Evolutionary conservation across 441 rosid genomes (phyloP), one percentile per base, ranked within the genome.

Genomic region (Adansonia gregorii): DNA sequence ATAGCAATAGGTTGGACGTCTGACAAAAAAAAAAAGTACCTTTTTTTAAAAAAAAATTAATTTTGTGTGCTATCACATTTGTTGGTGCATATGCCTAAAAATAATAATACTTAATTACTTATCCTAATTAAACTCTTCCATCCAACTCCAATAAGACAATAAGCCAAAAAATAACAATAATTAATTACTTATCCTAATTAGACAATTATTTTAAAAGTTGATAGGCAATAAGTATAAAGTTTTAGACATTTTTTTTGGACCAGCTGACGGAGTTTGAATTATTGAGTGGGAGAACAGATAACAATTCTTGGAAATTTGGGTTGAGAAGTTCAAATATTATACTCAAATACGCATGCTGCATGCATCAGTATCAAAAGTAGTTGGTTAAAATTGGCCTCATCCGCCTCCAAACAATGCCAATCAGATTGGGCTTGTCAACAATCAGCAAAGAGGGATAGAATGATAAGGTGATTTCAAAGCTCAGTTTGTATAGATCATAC

Each of bases 391-490:
- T 49, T 51, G 72, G 56, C 59, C 15, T 54, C 59, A 4, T 14
- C 56, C 5, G 71, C 82, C 66, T 43, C 52, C 43, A 43, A 8
- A 59, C 27, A 27, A n/a, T 73, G 76, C 9, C 64, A 31, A 59
- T 3, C 20, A 17, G 4, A 51, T 20, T 19, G 49, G 20, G 43
- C 9, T 51, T 24, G 59, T 27, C 52, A 20, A 17, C 43, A 15
- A 63, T 45, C 35, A 9, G 43, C 27, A 66, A 19, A 43, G 7
- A 17, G 19, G 27, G 31, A 39, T 41, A 8, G 54, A 45, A 19
- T 11, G 58, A 12, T 70, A 60, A 67, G 46, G 64, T 73, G 71
- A 79, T 77, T 77, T 79, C 66, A 35, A 73, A 55, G 76, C 48
- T 45, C 19, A 54, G 20, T 15, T 65, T 46, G 0, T 27, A 27